These are phyloP conservation scores for Ascochyta viciae-villosae DNA, from an alignment of 2,329 filamentous ascomycete species.

Conservation along the genomic window DNA sequence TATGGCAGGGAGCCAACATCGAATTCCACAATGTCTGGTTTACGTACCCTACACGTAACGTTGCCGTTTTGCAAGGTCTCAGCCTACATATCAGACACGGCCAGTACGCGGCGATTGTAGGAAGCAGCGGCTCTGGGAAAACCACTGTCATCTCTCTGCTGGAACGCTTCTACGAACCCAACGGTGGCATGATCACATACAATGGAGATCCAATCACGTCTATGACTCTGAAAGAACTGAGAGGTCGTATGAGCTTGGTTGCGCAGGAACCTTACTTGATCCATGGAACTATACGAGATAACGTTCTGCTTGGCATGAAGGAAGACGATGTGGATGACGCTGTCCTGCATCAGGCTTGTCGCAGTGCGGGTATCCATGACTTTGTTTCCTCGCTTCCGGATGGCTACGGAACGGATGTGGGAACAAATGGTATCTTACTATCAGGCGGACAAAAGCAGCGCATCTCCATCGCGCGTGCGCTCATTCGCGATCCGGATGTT, in stretches of 20 bases:
- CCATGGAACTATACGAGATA: constrained; percentile 55
- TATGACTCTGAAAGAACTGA: constrained; percentile 58
- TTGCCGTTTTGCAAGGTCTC: constrained; percentile 72
- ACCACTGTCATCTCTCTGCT: constrained; percentile 90
- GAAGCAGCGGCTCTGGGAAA: constrained; percentile 84
- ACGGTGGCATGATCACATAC: constrained; percentile 70
- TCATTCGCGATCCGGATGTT: constrained; percentile 66
- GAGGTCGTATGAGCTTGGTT: constrained; percentile 71
- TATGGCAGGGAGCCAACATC: constrained; percentile 56
- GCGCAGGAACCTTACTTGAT: constrained; percentile 56
- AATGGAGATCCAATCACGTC: constrained; percentile 68
- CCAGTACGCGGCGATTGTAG: constrained; percentile 60
- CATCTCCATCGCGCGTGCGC: constrained; percentile 73
- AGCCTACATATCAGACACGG: constrained; percentile 60
- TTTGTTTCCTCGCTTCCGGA: constrained; percentile 41
- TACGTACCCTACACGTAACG: constrained; percentile 90
- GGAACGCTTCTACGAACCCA: constrained; percentile 89
- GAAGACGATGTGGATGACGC: constrained; percentile 52
- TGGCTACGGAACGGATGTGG: constrained; percentile 36
- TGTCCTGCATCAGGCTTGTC: constrained; percentile 61
- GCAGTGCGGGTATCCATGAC: constrained; percentile 37
- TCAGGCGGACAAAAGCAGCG: constrained; percentile 80
- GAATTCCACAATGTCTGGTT: constrained; percentile 83
- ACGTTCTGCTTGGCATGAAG: constrained; percentile 56
- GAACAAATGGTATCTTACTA: constrained; percentile 63